Evolutionary conservation across 768 basidiomycete species (phyloP), one percentile per base, ranked within the genome.

Genomic region (Trametes punicea): DNA sequence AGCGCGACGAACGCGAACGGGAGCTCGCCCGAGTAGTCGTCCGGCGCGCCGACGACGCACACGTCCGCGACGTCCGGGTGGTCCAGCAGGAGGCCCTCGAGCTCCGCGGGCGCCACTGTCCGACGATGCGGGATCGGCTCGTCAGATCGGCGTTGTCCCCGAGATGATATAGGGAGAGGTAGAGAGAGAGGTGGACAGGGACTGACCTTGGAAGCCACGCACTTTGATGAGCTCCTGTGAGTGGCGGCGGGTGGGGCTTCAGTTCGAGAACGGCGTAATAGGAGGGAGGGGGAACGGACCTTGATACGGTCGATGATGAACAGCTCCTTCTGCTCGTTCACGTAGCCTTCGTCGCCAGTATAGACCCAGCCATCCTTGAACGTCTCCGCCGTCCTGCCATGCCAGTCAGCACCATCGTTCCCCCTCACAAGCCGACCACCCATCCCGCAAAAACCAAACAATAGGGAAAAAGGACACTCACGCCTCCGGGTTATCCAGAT

Each of bases 11-110:
- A 89, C 4, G 87, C 88, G 64, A 88, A 65, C 0, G 88, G 88
- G 6, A 87, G 70, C 65, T 90, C 88, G 15, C 88, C 88, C 56
- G 81, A 83, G 56, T 81, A 88, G 7, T 87, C 86, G 63, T 90
- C 83, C 7, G 80, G 81, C 29, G 85, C 64, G 0, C 84, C 81
- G 16, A 89, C 80, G 2, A 89, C 85, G 59, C 87, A 87, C 2
- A 75, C 74, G 39, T 85, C 80, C 4, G 74, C 73, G 21, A 88
- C 79, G 61, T 85, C 84, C 0, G 77, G 69, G 60, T 87, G 82
- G 40, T 73, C 77, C 23, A 86, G 66, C n/a, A 86, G 63, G 56
- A 83, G 83, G 18, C 80, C 87, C 63, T 88, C 87, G 8, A 88
- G 73, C 59, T 87, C 86, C 3, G 87, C 85, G 2, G 87, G 87